Evolutionary conservation across 257 asterid genomes (phyloP), one percentile per base, ranked within the genome.

Genomic region (Cynanchum wilfordii): DNA sequence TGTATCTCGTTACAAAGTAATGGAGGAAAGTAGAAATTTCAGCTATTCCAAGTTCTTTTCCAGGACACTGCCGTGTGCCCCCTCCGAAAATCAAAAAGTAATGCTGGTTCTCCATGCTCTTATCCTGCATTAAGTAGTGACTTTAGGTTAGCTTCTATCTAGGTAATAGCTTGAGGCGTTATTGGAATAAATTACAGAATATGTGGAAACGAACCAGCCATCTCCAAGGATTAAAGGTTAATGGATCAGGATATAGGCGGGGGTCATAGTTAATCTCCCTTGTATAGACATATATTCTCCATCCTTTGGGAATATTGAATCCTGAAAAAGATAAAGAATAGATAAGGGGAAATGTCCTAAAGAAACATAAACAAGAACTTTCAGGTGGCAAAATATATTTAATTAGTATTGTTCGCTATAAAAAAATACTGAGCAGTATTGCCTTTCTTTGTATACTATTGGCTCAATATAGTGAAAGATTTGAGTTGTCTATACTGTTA

Each of bases 41-140:
- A 15, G 99, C 99, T 77, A 95, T 78, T 20, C 99, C 99, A 70
- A 95, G 98, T 69, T 95, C 99, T 76, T 92, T 95, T 11, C 99
- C 99, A 8, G 99, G 99, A 74, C 99, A 95, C 65, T 89, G 96
- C 73, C 99, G 82, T 8, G 98, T 90, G 22, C 99, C 98, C 5
- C 98, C 99, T 36, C 99, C 98, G 55, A 95, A 95, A 73, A 95
- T 84, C 82, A 95, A 77, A 82, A 89, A 89, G 56, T 84, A 86
- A 82, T 90, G 87, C 75, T 87, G 95, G 74, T 84, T 86, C 79
- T 95, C 99, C 74, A 80, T 79, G 80, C 88, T 82, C 15, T 74
- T 90, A 60, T 79, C 97, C 98, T 94, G 90, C 78, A 86, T 68
- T 33, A 27, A 40, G 30, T 20, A 51, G 0, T 49, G 40, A 3